These are phyloP conservation scores for Quercus phellos DNA, from an alignment of 331 rosid genomes.

Conservation along the genomic window DNA sequence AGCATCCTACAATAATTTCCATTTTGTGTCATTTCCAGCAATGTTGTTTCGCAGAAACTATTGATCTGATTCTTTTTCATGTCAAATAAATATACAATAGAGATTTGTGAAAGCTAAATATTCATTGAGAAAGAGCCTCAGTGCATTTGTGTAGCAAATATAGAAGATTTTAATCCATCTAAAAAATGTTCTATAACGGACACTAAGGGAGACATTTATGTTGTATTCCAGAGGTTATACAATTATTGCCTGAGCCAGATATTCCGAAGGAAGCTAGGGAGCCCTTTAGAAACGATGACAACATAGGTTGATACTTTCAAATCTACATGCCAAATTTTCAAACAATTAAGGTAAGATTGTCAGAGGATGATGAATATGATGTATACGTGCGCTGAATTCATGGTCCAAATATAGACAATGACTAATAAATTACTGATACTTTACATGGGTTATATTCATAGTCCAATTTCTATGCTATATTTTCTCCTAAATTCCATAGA, in stretches of 20 bases:
- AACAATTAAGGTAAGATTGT: constrained; percentile 9
- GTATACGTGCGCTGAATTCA: not conserved
- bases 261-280: not conserved
- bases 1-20: not conserved
- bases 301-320: not conserved
- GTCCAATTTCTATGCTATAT: not conserved
- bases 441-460: too few species aligned
- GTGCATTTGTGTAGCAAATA: too few species aligned
- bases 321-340: constrained; percentile 2
- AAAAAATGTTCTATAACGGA: too few species aligned
- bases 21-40: not conserved
- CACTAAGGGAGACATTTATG: not conserved
- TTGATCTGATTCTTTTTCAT: not conserved
- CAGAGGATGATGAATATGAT: not conserved
- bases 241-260: not conserved
- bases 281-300: not conserved
- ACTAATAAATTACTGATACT: too few species aligned
- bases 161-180: too few species aligned
- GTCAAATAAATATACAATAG: too few species aligned
- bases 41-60: not conserved
- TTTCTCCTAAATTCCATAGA: constrained; percentile 11
- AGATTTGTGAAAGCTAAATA: too few species aligned
- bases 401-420: not conserved
- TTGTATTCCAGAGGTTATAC: not conserved
- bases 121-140: too few species aligned